Conservation (phyloP, 495 filamentous ascomycete genomes). For the Penicillium cinerascens region DNA sequence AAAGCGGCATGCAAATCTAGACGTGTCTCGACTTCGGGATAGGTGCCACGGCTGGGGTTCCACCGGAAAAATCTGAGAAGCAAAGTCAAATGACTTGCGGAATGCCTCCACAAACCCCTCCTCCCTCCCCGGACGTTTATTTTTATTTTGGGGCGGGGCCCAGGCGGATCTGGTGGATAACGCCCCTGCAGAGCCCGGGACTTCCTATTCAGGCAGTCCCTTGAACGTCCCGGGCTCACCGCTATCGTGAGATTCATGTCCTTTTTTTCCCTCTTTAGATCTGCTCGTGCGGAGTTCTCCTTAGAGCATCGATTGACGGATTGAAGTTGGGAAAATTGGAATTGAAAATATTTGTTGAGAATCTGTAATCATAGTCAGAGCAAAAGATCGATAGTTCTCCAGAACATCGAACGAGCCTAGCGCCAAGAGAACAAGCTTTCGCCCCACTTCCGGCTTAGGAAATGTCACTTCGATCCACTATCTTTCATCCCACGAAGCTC, state of each 20-base stretch:
- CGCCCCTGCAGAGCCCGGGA: slow-evolving; percentile 10
- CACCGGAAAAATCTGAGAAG: no score
- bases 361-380: neutral
- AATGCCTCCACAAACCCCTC: neutral
- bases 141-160: slow-evolving; percentile 1
- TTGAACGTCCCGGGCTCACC: slow-evolving; percentile 4
- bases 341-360: neutral
- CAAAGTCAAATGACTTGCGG: slow-evolving; percentile 11
- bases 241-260: neutral
- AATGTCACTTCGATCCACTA: neutral
- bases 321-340: neutral
- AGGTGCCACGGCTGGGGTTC: no score
- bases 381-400: neutral
- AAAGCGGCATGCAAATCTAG: no score
- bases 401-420: neutral
- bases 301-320: neutral
- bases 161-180: neutral
- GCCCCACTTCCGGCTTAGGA: slow-evolving; percentile 2
- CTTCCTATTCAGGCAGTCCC: slow-evolving; percentile 18
- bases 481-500: neutral
- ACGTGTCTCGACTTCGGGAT: no score
- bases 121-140: neutral
- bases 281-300: neutral
- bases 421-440: slow-evolving; percentile 7
- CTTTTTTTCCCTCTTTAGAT: neutral